These are phyloP conservation scores for Tripterygium wilfordii DNA, from an alignment of 177 flowering plant genomes.

Conservation along the genomic window DNA sequence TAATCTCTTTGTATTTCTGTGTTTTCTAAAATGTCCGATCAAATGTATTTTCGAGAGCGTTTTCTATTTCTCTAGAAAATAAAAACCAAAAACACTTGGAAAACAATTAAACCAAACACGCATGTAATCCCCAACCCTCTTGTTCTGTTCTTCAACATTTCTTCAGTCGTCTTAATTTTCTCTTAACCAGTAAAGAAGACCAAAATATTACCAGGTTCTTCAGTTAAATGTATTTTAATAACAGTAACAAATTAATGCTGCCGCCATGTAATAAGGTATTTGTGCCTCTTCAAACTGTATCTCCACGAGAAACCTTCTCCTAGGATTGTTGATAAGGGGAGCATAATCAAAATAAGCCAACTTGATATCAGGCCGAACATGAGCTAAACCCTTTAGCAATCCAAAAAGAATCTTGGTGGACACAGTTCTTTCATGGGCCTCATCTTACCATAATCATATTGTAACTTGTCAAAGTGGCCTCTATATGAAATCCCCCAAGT, in stretches of 20 bases:
- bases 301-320: slow-evolving; percentile 94
- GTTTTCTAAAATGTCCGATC: too few species aligned
- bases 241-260: slow-evolving; percentile 89
- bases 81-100: too few species aligned
- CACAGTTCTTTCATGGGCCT: slow-evolving; percentile 96
- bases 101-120: too few species aligned
- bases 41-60: too few species aligned
- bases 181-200: slow-evolving; percentile 50
- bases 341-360: slow-evolving; percentile 92
- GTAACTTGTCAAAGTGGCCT: slow-evolving; percentile 87
- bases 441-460: slow-evolving; percentile 98
- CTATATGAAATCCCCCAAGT: slow-evolving; percentile 88
- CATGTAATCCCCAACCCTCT: slow-evolving; percentile 87
- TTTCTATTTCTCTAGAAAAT: too few species aligned
- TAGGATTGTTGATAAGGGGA: slow-evolving; percentile 90
- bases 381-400: slow-evolving; percentile 90
- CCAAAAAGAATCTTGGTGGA: slow-evolving; percentile 96
- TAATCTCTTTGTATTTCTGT: too few species aligned
- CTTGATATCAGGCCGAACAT: slow-evolving; percentile 86
- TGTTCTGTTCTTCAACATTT: slow-evolving; percentile 76
- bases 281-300: slow-evolving; percentile 88
- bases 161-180: slow-evolving; percentile 97
- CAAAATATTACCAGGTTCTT: slow-evolving; percentile 71
- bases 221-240: slow-evolving; percentile 82
- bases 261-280: slow-evolving; percentile 95